phyloP scores from a whole-genome alignment of 257 asterid genomes.

The Przewalskia tangutica region DNA sequence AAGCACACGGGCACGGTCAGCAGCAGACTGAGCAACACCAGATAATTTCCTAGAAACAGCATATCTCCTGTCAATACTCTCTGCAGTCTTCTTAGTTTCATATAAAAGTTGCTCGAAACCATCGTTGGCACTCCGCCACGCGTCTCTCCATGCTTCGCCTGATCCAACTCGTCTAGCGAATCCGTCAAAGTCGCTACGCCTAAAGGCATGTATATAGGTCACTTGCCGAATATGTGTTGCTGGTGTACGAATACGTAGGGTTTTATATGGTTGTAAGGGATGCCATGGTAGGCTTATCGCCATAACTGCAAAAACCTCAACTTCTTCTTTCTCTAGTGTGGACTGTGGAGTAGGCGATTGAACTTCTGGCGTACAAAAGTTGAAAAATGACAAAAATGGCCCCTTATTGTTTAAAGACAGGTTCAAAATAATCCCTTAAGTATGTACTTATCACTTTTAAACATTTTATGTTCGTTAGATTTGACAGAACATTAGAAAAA shows the following conservation, averaged over 20 bases:
- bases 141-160: conserved; percentile 69
- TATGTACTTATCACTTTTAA: no score
- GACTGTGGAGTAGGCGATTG: neutral
- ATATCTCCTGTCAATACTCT: conserved; percentile 67
- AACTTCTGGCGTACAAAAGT: neutral
- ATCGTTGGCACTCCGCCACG: conserved; percentile 76
- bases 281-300: conserved; percentile 63
- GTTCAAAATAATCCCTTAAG: no score
- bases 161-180: conserved; percentile 65
- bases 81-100: conserved; percentile 85
- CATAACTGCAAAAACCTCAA: conserved; percentile 24
- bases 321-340: neutral
- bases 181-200: conserved; percentile 83
- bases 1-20: conserved; percentile 63
- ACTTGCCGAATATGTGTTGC: conserved; percentile 21
- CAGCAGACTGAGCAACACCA: conserved; percentile 49
- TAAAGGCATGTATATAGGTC: conserved; percentile 40
- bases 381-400: no score
- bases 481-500: no score
- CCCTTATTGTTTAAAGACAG: no score
- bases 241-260: neutral
- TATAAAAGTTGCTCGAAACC: conserved; percentile 66
- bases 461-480: no score
- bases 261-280: conserved; percentile 32
- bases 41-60: conserved; percentile 46